Conservation (phyloP, 441 rosid genomes). For the Daphne laureola region DNA sequence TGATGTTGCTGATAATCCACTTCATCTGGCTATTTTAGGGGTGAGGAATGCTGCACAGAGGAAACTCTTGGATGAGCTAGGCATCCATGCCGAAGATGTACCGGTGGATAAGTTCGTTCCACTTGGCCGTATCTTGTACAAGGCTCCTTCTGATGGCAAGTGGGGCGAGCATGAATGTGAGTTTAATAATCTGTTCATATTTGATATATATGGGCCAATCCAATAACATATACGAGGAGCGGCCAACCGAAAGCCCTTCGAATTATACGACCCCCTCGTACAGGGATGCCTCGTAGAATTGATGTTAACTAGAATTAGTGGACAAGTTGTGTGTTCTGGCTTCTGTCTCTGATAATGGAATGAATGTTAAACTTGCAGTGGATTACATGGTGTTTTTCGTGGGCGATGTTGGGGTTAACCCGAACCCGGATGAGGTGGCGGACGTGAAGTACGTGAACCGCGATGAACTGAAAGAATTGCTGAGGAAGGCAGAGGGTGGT, state of each 20-base stretch:
- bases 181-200: too few species aligned
- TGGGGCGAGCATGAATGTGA: conserved; percentile 99
- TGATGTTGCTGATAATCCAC: not conserved
- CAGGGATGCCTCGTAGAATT: too few species aligned
- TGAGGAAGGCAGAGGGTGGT: conserved; percentile 81
- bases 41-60: conserved; percentile 97
- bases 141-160: conserved; percentile 93
- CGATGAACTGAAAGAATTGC: conserved; percentile 67
- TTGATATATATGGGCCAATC: too few species aligned
- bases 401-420: conserved; percentile 57
- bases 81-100: conserved; percentile 75
- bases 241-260: too few species aligned
- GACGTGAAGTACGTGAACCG: conserved; percentile 63
- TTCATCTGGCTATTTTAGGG: conserved; percentile 31
- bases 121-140: conserved; percentile 78
- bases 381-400: conserved; percentile 83
- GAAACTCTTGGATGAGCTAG: conserved; percentile 90
- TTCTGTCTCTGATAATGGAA: too few species aligned
- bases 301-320: too few species aligned
- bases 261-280: too few species aligned
- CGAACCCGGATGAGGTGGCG: conserved; percentile 89
- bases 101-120: conserved; percentile 69
- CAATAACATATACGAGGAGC: too few species aligned
- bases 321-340: too few species aligned
- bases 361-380: conserved; percentile 35